Evolutionary conservation across 2,329 filamentous ascomycete genomes (phyloP).

Genomic region (Chrysosporium keratinophilum): DNA sequence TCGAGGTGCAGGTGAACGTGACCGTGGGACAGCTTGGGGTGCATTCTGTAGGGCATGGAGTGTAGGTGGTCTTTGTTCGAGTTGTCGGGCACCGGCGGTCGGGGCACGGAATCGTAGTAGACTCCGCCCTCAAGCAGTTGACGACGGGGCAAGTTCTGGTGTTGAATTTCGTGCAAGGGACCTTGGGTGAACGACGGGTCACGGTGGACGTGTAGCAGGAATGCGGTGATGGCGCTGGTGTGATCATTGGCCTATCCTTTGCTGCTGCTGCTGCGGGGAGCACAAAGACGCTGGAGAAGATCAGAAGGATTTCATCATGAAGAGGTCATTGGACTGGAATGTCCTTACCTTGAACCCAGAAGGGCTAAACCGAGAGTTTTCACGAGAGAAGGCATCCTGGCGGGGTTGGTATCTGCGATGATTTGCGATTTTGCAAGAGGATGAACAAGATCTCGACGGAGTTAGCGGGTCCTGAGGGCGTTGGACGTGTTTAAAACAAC

Average conservation of each 20-base stretch:
- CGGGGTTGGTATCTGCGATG: background rate
- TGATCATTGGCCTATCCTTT: background rate
- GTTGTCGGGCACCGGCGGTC: conserved; percentile 11
- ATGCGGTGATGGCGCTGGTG: background rate
- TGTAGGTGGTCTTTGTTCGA: conserved; percentile 10
- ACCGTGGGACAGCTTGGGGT: conserved; percentile 14
- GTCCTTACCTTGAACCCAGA: conserved; percentile 1
- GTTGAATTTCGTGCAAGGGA: conserved; percentile 3
- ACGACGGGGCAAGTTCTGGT: conserved; percentile 2
- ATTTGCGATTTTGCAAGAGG: background rate
- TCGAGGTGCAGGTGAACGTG: conserved; percentile 7
- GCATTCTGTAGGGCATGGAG: conserved; percentile 12
- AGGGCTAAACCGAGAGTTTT: conserved; percentile 3
- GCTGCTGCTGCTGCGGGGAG: background rate
- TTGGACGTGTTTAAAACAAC: background rate
- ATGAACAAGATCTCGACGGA: background rate
- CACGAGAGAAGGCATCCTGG: background rate
- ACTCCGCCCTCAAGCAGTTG: conserved; percentile 12
- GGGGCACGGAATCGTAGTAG: conserved; percentile 13
- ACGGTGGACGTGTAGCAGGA: conserved; percentile 12
- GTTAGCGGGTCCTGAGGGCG: background rate
- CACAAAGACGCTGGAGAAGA: conserved; percentile 1
- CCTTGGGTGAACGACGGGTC: conserved; percentile 1
- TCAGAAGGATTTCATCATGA: background rate
- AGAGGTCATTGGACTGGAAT: background rate